Percentiles rank a stretch among this genome's conserved stretches.
phyloP scores from a whole-genome alignment of 371 early-diverging fungal species.

The Lichtheimia ornata region DNA sequence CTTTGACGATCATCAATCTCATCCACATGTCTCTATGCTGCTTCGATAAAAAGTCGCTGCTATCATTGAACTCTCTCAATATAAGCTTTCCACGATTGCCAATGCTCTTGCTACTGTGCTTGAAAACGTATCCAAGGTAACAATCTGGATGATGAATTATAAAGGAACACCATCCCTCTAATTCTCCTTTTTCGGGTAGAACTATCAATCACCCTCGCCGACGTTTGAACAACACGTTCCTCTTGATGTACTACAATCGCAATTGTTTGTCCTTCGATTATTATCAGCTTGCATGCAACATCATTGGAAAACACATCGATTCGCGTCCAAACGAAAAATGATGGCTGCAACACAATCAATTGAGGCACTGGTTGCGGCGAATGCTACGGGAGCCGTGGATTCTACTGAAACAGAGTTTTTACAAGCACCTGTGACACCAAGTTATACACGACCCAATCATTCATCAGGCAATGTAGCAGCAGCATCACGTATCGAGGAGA shows the following conservation, averaged over 20 bases:
- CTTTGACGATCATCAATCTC: conserved; percentile 3
- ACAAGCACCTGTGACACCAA: conserved; percentile 12
- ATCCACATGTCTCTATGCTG: not conserved
- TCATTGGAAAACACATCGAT: conserved; percentile 68
- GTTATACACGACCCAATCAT: conserved; percentile 6
- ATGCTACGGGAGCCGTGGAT: conserved; percentile 19
- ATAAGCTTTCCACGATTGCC: conserved; percentile 57
- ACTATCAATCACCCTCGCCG: conserved; percentile 20
- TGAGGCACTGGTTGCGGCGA: conserved; percentile 20
- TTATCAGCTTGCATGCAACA: conserved; percentile 76
- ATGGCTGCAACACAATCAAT: conserved; percentile 10
- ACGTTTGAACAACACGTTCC: conserved; percentile 56
- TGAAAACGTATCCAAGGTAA: conserved; percentile 68
- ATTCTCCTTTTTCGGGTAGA: not conserved
- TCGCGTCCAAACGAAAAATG: conserved; percentile 24
- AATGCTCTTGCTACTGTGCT: conserved; percentile 59
- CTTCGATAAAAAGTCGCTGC: conserved; percentile 42
- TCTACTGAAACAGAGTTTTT: conserved; percentile 14
- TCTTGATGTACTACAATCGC: conserved; percentile 71
- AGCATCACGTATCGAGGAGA: too few species aligned
- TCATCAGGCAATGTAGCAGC: not conserved
- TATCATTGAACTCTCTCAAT: conserved; percentile 65
- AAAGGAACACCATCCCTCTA: not conserved
- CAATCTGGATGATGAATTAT: not conserved
- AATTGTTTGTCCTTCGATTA: conserved; percentile 73